A percentile compares a stretch with the other conserved stretches of the same genome.
Evolutionary conservation across 345 rosid genomes (phyloP).

Genomic region (Brassica juncea): DNA sequence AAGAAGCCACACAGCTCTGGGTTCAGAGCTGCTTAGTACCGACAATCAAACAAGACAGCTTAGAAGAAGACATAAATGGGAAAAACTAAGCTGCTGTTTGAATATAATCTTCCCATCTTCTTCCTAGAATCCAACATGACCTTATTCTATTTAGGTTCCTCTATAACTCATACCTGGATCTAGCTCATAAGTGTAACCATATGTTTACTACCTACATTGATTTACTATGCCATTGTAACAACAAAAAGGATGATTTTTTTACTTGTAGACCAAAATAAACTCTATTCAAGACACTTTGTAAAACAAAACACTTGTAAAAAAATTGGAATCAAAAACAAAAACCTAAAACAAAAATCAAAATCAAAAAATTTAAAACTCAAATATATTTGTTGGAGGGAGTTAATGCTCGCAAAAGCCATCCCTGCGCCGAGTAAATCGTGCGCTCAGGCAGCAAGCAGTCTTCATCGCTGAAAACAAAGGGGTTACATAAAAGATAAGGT

Average conservation of each 20-base stretch:
- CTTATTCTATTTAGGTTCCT: background rate
- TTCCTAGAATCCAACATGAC: conserved; percentile 45
- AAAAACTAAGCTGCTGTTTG: conserved; percentile 45
- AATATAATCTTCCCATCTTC: conserved; percentile 51
- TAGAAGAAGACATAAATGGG: conserved; percentile 46
- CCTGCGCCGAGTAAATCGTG: conserved; percentile 42
- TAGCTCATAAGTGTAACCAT: conserved; percentile 4
- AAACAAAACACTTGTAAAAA: background rate
- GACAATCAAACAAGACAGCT: conserved; percentile 39
- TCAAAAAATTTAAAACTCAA: background rate
- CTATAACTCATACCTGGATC: background rate
- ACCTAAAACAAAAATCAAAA: background rate
- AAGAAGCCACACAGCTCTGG: conserved; percentile 51
- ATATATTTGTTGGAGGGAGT: background rate
- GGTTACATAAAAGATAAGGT: background rate
- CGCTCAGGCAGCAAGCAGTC: conserved; percentile 84
- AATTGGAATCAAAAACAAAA: background rate
- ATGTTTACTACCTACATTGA: background rate
- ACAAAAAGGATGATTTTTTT: background rate
- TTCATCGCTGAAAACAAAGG: conserved; percentile 59
- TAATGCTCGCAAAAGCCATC: conserved; percentile 73
- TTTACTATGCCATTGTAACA: background rate
- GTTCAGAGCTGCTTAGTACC: conserved; percentile 48
- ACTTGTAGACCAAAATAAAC: background rate
- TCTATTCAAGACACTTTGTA: background rate